A percentile compares a stretch with the other conserved stretches of the same genome.
These are phyloP conservation scores for Verticillium albo-atrum DNA, from an alignment of 2,329 filamentous ascomycete genomes.

Conservation along the genomic window DNA sequence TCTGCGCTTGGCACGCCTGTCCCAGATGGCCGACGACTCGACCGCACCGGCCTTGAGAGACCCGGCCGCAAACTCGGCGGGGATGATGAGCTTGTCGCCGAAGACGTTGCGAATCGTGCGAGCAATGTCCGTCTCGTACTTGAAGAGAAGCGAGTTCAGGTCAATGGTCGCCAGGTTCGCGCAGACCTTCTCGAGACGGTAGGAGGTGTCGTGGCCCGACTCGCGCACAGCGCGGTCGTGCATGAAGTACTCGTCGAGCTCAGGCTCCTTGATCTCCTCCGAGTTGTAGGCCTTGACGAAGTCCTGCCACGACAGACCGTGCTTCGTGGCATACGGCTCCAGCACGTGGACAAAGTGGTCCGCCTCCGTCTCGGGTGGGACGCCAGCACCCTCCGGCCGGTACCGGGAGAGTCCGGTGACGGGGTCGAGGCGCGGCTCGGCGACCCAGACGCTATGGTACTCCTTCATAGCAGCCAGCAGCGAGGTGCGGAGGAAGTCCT, in stretches of 20 bases:
- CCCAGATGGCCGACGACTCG: constrained; percentile 84
- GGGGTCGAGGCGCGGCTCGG: constrained; percentile 71
- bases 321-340: constrained; percentile 76
- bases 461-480: constrained; percentile 95
- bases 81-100: constrained; percentile 75
- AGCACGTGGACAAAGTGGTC: constrained; percentile 82
- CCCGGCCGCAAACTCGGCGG: constrained; percentile 72
- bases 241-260: constrained; percentile 91
- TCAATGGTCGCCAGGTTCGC: constrained; percentile 91
- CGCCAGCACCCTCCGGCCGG: constrained; percentile 74
- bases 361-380: constrained; percentile 88
- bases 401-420: constrained; percentile 80
- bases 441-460: constrained; percentile 85
- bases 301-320: constrained; percentile 74
- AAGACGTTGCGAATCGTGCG: constrained; percentile 81
- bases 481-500: constrained; percentile 75
- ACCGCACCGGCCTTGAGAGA: constrained; percentile 62
- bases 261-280: constrained; percentile 71
- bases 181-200: constrained; percentile 83
- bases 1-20: constrained; percentile 78
- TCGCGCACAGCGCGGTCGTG: constrained; percentile 95
- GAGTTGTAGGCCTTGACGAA: constrained; percentile 89
- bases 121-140: constrained; percentile 93
- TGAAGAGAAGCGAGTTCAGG: constrained; percentile 90
- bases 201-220: constrained; percentile 94